Conservation (phyloP, 2,329 filamentous ascomycete genomes). For the Aureobasidium melanogenum region DNA sequence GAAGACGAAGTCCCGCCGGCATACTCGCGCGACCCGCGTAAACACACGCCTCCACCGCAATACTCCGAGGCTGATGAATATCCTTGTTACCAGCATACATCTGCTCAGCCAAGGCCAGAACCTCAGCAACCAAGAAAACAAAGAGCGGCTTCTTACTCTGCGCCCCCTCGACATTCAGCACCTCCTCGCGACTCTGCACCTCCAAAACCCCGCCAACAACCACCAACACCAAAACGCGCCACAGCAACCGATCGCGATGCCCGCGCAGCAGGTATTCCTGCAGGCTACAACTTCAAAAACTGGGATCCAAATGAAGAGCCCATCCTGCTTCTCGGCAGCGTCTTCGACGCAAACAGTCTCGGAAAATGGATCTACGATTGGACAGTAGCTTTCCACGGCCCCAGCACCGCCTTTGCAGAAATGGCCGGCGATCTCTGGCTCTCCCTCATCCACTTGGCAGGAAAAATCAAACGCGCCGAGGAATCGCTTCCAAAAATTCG, state of each 20-base stretch:
- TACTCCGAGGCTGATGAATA: conserved; percentile 46
- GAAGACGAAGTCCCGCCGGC: conserved; percentile 28
- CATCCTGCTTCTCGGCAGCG: conserved; percentile 86
- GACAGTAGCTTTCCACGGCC: conserved; percentile 85
- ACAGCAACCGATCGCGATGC: conserved; percentile 59
- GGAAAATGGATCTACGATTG: conserved; percentile 99
- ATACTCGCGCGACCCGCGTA: conserved; percentile 30
- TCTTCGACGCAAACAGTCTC: conserved; percentile 94
- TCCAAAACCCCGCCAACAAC: conserved; percentile 36
- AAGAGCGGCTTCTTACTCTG: conserved; percentile 20
- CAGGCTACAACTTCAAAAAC: conserved; percentile 92
- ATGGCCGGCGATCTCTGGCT: conserved; percentile 94
- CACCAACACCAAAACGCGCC: conserved; percentile 28
- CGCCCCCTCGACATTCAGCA: conserved; percentile 41
- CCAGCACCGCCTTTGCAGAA: conserved; percentile 74
- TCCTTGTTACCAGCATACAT: conserved; percentile 39
- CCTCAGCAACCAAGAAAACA: conserved; percentile 26
- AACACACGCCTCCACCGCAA: conserved; percentile 34
- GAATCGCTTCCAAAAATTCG: conserved; percentile 67
- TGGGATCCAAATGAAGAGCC: conserved; percentile 94
- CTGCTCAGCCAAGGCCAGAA: conserved; percentile 27
- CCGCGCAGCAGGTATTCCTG: conserved; percentile 59
- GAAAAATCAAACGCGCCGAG: conserved; percentile 86
- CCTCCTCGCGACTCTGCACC: conserved; percentile 46
- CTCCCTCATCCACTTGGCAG: conserved; percentile 82